phyloP scores from a whole-genome alignment of 441 rosid genomes.

The Flueggea neowawraea region DNA sequence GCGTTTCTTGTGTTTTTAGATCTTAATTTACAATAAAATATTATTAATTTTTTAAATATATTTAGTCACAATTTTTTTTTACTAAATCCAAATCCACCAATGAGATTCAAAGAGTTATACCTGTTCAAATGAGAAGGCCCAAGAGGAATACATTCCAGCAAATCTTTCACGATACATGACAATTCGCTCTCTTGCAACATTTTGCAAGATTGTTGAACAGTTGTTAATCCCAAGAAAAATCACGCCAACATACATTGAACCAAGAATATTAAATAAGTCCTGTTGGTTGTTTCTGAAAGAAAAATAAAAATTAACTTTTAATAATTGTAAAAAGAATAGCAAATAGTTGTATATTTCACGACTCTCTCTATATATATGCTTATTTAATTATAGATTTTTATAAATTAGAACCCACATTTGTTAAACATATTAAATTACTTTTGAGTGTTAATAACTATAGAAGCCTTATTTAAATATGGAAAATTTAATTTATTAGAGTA shows the following conservation, averaged over 20 bases:
- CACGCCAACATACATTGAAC: constrained; percentile 21
- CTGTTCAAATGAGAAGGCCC: constrained; percentile 30
- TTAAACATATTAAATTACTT: too few species aligned
- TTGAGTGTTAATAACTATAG: too few species aligned
- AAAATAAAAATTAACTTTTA: background rate
- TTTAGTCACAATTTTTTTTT: too few species aligned
- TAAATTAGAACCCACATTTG: too few species aligned
- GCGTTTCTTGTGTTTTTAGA: too few species aligned
- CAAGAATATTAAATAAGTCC: constrained; percentile 22
- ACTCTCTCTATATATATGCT: too few species aligned
- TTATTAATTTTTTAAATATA: too few species aligned
- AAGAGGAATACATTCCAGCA: constrained; percentile 34
- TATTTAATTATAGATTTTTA: too few species aligned
- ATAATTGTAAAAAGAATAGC: too few species aligned
- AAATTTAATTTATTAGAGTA: background rate
- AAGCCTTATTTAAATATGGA: too few species aligned
- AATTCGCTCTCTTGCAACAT: constrained; percentile 19
- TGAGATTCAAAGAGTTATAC: constrained; percentile 1
- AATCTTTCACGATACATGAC: constrained; percentile 28
- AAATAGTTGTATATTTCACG: too few species aligned
- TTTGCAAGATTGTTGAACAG: constrained; percentile 19
- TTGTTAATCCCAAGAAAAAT: constrained; percentile 20
- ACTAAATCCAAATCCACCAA: background rate
- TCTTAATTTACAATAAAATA: too few species aligned
- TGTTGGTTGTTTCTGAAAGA: constrained; percentile 23